Evolutionary conservation across 768 basidiomycete species (phyloP).

Genomic region (Lactarius sp.): DNA sequence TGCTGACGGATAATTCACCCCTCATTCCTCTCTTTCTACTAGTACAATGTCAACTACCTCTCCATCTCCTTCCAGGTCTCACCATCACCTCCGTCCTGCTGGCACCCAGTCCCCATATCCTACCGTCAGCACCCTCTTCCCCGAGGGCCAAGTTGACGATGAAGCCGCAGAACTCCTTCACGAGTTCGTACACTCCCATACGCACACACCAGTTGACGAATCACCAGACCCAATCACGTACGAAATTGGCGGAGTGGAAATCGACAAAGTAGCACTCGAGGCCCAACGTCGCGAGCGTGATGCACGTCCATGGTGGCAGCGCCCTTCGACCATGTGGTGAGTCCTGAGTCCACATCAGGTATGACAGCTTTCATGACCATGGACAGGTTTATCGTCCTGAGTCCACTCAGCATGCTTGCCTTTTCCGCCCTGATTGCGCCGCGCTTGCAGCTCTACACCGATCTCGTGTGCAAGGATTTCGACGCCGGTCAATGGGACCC

Average conservation of each 20-base stretch:
- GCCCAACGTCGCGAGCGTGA: conserved; percentile 23
- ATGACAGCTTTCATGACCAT: not conserved
- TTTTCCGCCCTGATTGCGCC: conserved; percentile 59
- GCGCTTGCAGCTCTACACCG: conserved; percentile 68
- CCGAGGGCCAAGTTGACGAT: conserved; percentile 44
- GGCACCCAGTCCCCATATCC: conserved; percentile 28
- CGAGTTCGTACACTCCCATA: conserved; percentile 41
- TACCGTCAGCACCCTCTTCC: conserved; percentile 38
- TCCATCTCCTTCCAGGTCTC: conserved; percentile 14
- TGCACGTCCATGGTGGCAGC: conserved; percentile 65
- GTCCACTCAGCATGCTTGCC: conserved; percentile 54
- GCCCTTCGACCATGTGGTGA: conserved; percentile 70
- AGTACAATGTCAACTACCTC: conserved; percentile 6
- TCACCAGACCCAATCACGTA: conserved; percentile 30
- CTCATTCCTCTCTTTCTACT: not conserved
- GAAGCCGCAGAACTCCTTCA: conserved; percentile 44
- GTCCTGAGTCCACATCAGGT: conserved; percentile 27
- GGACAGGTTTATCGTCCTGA: conserved; percentile 50
- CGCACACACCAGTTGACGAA: conserved; percentile 35
- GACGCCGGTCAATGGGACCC: not conserved
- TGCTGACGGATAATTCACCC: too few species aligned
- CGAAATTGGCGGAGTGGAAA: conserved; percentile 19
- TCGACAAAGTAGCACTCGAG: conserved; percentile 27
- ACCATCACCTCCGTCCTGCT: conserved; percentile 13
- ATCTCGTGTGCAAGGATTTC: conserved; percentile 57